phyloP scores from a whole-genome alignment of 257 asterid species.

The Echium plantagineum region DNA sequence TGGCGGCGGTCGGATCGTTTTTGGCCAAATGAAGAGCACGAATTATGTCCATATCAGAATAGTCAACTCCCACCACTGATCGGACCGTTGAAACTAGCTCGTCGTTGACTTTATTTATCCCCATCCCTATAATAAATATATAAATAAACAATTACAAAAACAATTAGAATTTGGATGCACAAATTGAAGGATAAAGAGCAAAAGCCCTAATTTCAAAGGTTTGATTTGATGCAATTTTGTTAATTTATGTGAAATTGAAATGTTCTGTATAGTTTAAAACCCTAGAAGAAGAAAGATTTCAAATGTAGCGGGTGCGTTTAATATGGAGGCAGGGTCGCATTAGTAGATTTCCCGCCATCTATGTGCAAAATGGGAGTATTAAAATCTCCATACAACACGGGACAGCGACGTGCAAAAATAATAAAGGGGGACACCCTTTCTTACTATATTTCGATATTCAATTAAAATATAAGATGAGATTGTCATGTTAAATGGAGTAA shows the following conservation, averaged over 20 bases:
- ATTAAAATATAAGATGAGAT: no score
- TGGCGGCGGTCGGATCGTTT: constrained; percentile 79
- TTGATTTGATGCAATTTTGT: background rate
- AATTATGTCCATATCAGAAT: constrained; percentile 71
- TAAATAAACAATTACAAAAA: background rate
- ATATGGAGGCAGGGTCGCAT: no score
- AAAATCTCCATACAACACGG: no score
- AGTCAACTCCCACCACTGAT: constrained; percentile 66
- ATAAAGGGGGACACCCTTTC: no score
- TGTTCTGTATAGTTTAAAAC: background rate
- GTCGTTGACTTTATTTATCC: constrained; percentile 39
- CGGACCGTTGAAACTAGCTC: constrained; percentile 64
- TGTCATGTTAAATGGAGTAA: no score
- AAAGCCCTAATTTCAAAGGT: no score
- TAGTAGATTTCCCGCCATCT: background rate
- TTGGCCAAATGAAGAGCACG: constrained; percentile 97
- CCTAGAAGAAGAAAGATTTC: background rate
- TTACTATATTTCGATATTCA: no score
- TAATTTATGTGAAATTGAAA: background rate
- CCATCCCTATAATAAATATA: constrained; percentile 26
- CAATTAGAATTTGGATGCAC: no score
- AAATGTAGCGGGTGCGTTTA: no score
- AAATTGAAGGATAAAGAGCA: no score
- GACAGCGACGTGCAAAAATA: no score
- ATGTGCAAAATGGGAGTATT: background rate